These are phyloP conservation scores for Dipodascus albidus DNA, from an alignment of 805 yeast species.

Conservation along the genomic window DNA sequence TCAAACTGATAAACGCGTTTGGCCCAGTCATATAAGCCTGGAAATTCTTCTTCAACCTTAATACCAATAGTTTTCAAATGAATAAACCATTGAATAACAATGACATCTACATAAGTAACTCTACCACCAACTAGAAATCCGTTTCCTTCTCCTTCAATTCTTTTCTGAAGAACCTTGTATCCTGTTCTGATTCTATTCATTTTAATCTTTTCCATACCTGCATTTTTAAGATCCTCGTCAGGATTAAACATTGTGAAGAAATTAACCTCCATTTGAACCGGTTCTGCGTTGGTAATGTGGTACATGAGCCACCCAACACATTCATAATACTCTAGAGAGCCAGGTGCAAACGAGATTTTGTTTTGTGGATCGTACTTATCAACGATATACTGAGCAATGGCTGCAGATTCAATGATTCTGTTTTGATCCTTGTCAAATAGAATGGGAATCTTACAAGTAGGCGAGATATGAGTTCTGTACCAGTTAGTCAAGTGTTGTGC, in stretches of 20 bases:
- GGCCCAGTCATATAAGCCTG: conserved; percentile 81
- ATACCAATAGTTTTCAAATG: background rate
- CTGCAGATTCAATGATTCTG: conserved; percentile 44
- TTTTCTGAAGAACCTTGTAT: background rate
- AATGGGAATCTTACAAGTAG: conserved; percentile 55
- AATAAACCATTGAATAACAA: conserved; percentile 1
- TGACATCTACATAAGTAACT: background rate
- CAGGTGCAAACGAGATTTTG: conserved; percentile 29
- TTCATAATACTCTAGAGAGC: conserved; percentile 34
- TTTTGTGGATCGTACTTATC: conserved; percentile 48
- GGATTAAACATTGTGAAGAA: background rate
- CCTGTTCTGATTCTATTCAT: background rate
- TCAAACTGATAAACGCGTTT: conserved; percentile 84
- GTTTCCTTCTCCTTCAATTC: background rate
- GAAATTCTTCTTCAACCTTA: conserved; percentile 12
- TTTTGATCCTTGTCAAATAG: conserved; percentile 18
- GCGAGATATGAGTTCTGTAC: conserved; percentile 40
- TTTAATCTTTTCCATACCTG: background rate
- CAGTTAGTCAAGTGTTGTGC: conserved; percentile 43
- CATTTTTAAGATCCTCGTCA: background rate
- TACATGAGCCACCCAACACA: background rate
- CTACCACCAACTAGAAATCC: background rate
- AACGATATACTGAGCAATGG: conserved; percentile 46
- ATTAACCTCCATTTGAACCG: background rate
- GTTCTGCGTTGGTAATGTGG: background rate